Base-by-base conservation (phyloP, 2,329 filamentous ascomycete genomes). In the Nemania sp. region DNA sequence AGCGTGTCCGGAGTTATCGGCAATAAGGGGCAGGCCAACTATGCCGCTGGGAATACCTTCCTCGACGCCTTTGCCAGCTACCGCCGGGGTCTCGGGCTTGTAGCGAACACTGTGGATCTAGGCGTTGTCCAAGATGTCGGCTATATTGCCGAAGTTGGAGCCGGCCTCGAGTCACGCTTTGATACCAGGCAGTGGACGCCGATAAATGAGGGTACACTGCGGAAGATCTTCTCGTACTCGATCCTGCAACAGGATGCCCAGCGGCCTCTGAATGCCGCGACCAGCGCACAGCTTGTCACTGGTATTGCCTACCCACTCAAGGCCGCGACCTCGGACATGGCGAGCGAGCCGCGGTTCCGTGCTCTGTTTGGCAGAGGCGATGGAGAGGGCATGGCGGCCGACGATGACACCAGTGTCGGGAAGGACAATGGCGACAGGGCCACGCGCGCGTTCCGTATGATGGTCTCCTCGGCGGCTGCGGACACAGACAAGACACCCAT, bases 1-100 rank as follows among this genome's bases (percentile, higher is more conserved):
- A 71, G 68, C 44, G 66, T 70, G 19, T 70, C 69, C 0, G 68
- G 70, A 23, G 58, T 72, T 6, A 47, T 72, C 2, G 73, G 72
- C 5, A 67, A 67, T 36, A 64, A 66, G n/a, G 68, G 66, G 2
- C 74, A 77, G 47, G 64, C 70, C 23, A 75, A 74, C 49, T 78
- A 79, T 49, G 65, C 69, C 1, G 72, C 74, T 0, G 75, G 64
- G 8, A 77, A 76, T 52, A 57, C 68, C 3, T 77, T 73, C 65
- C 63, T 75, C 19, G 72, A 76, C 44, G 67, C 70, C 2, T 71
- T 77, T 30, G 70, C 70, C 3, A 54, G 56, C 8, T 74, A 72
- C 54, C 70, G 75, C 3, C 61, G 61, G 2, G 33, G 24, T 1
- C 64, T 61, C 1, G 71, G 73, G 2, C 65, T 74, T 1, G 57